Conservation (phyloP, 2,329 filamentous ascomycete genomes). For the Blastomyces emzantsi region DNA sequence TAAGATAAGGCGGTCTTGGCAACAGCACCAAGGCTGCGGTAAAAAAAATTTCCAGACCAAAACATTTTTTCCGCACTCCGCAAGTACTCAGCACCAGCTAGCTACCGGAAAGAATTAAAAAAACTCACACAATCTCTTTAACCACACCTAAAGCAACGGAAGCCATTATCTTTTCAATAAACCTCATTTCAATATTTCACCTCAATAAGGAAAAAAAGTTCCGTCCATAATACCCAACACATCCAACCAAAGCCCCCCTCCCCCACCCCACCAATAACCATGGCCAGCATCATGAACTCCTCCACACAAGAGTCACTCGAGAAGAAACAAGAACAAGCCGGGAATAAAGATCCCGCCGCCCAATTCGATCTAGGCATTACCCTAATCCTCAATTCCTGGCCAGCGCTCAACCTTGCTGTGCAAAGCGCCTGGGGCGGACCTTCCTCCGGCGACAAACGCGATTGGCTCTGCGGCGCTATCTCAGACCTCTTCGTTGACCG, state of each 20-base stretch:
- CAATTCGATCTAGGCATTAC: slow-evolving; percentile 82
- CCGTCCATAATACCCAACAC: not conserved
- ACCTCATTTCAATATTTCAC: not conserved
- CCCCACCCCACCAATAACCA: not conserved
- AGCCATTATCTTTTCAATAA: not conserved
- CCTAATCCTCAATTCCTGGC: slow-evolving; percentile 78
- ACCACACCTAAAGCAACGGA: not conserved
- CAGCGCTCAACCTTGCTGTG: slow-evolving; percentile 76
- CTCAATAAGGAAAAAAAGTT: not conserved
- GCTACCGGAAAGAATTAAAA: too few relatives aligned
- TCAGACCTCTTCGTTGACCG: slow-evolving; percentile 62
- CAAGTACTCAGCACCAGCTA: not conserved
- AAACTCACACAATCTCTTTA: not conserved
- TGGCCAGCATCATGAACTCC: not conserved
- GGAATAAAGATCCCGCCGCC: slow-evolving; percentile 36
- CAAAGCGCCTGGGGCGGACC: slow-evolving; percentile 82
- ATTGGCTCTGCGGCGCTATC: slow-evolving; percentile 89
- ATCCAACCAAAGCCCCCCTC: not conserved
- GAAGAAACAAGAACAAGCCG: not conserved
- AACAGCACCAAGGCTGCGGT: not conserved
- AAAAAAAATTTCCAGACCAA: not conserved
- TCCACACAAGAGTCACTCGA: not conserved
- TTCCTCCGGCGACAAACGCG: slow-evolving; percentile 74
- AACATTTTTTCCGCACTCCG: not conserved
- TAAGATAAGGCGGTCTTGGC: not conserved